Conservation (phyloP, 495 filamentous ascomycete genomes). For the Tirmania nivea region DNA sequence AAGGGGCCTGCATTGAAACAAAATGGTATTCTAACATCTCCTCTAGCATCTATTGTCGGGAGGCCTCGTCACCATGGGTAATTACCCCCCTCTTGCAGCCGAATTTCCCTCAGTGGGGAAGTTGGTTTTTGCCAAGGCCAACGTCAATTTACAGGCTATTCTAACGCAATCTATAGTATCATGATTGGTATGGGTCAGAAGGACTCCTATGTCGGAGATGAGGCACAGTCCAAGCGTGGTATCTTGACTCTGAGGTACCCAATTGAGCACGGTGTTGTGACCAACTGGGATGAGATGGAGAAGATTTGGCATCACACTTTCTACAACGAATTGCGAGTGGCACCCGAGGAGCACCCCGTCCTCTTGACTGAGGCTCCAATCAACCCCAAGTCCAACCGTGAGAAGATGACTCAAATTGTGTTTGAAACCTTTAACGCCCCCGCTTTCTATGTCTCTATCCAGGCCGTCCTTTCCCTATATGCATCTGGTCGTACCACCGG, state of each 20-base stretch:
- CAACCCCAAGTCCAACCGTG: constrained; percentile 87
- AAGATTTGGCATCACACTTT: constrained; percentile 89
- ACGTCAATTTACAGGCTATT: not conserved
- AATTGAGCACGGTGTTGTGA: constrained; percentile 93
- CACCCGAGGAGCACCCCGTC: constrained; percentile 95
- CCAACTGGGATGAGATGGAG: constrained; percentile 99
- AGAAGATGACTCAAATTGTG: constrained; percentile 89
- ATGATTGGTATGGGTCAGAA: constrained; percentile 99
- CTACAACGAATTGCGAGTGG: constrained; percentile 82
- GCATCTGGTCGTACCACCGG: constrained; percentile 91
- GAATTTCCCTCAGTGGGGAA: not conserved
- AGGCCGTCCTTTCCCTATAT: constrained; percentile 90
- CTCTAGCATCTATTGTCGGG: constrained; percentile 88
- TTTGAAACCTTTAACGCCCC: constrained; percentile 99
- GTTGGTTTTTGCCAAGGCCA: constrained; percentile 20
- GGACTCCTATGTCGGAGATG: constrained; percentile 99
- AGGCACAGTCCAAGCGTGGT: constrained; percentile 74
- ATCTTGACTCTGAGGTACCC: constrained; percentile 89
- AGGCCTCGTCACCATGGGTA: constrained; percentile 99
- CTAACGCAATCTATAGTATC: constrained; percentile 39
- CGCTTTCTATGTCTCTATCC: constrained; percentile 87
- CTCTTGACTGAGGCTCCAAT: constrained; percentile 91
- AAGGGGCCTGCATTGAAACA: not conserved
- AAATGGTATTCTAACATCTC: constrained; percentile 6
- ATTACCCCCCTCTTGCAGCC: constrained; percentile 20